A percentile compares a stretch with the other conserved stretches of the same genome.
Evolutionary conservation across 192 early-diverging fungal species (phyloP).

Genomic region (Coemansia sp.): DNA sequence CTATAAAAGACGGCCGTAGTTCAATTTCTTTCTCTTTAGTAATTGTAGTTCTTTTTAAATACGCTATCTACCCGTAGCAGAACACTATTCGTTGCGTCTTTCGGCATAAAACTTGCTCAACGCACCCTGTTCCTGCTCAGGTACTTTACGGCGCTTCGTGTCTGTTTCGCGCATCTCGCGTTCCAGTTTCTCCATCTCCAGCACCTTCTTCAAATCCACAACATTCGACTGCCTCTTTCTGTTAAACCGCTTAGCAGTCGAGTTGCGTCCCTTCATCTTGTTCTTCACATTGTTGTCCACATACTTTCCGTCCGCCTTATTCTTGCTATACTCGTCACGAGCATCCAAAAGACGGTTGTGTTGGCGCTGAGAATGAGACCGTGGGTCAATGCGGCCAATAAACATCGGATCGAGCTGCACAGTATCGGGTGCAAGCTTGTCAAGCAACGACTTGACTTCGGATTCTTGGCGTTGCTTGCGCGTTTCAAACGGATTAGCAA

Average conservation of each 20-base stretch:
- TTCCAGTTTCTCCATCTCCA: conserved; percentile 33
- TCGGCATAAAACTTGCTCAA: conserved; percentile 37
- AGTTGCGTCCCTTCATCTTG: conserved; percentile 53
- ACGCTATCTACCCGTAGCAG: too few relatives aligned
- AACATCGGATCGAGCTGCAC: conserved; percentile 81
- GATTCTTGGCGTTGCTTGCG: conserved; percentile 80
- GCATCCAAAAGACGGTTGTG: conserved; percentile 12
- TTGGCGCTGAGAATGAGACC: conserved; percentile 33
- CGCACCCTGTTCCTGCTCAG: conserved; percentile 39
- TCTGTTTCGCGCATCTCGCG: conserved; percentile 19
- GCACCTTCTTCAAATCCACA: conserved; percentile 63
- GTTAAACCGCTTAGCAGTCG: conserved; percentile 70
- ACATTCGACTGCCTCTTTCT: conserved; percentile 81
- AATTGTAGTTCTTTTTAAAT: not conserved
- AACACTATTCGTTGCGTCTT: conserved; percentile 15
- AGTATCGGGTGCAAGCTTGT: conserved; percentile 94
- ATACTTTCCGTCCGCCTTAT: conserved; percentile 32
- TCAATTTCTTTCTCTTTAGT: not conserved
- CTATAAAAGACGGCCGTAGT: too few relatives aligned
- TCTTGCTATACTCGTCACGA: conserved; percentile 17
- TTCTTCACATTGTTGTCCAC: conserved; percentile 39
- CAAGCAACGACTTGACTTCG: conserved; percentile 84
- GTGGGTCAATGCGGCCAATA: conserved; percentile 75
- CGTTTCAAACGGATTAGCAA: conserved; percentile 91
- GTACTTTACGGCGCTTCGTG: conserved; percentile 20